Evolutionary conservation across 177 flowering plant species (phyloP).

Genomic region (Telopea speciosissima): DNA sequence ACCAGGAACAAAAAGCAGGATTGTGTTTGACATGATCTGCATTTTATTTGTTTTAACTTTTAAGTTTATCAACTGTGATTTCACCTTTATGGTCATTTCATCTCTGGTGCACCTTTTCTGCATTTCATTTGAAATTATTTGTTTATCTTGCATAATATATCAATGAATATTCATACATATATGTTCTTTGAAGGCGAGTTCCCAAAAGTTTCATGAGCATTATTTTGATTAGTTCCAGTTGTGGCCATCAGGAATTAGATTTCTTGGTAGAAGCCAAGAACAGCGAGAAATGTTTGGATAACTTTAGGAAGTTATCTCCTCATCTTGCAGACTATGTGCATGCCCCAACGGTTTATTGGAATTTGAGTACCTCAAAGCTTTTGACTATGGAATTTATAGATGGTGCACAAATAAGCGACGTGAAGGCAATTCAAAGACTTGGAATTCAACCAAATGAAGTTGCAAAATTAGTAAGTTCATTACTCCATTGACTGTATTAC

Average conservation of each 20-base stretch:
- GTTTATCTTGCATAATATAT: not conserved
- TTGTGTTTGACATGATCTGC: too few species aligned
- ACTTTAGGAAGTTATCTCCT: constrained; percentile 81
- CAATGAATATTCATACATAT: not conserved
- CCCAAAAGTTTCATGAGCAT: not conserved
- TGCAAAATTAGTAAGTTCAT: constrained; percentile 60
- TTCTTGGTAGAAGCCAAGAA: constrained; percentile 88
- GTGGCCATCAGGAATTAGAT: constrained; percentile 70
- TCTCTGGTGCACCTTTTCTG: not conserved
- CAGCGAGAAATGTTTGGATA: constrained; percentile 78
- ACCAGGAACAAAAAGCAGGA: too few species aligned
- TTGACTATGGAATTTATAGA: constrained; percentile 94
- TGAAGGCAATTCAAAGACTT: constrained; percentile 52
- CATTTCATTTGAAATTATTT: not conserved
- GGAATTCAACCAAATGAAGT: constrained; percentile 77
- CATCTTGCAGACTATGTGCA: constrained; percentile 70
- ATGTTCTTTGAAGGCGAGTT: constrained; percentile 4
- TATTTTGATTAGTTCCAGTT: constrained; percentile 15
- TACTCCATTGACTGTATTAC: constrained; percentile 18
- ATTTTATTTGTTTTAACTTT: too few species aligned
- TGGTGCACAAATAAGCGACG: constrained; percentile 74
- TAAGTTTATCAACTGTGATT: not conserved
- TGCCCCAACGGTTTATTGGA: constrained; percentile 88
- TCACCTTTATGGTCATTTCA: not conserved
- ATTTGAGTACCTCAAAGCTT: constrained; percentile 75